Conservation (phyloP, 1,284 basidiomycete genomes). For the Anthracocystis setariae region DNA sequence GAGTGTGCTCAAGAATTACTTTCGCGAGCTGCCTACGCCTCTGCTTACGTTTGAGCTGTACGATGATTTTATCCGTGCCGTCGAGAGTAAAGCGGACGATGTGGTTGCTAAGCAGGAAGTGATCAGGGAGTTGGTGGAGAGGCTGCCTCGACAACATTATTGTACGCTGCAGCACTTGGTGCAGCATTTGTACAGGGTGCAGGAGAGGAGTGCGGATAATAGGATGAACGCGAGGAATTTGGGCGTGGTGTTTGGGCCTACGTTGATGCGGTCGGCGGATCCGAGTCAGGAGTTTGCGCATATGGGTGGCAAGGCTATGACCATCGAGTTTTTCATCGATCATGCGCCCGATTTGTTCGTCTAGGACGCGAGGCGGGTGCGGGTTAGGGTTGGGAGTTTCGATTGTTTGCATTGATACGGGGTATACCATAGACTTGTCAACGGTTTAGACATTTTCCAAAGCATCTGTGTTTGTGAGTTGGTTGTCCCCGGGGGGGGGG, state of each 20-base stretch:
- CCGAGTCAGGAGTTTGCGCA: constrained; percentile 90
- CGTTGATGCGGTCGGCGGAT: constrained; percentile 88
- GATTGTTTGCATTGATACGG: too few species aligned
- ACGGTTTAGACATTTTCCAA: too few species aligned
- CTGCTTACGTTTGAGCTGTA: constrained; percentile 90
- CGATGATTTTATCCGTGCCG: constrained; percentile 77
- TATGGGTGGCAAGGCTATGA: constrained; percentile 93
- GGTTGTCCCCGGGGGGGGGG: too few species aligned
- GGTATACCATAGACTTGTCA: too few species aligned
- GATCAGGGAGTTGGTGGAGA: constrained; percentile 75
- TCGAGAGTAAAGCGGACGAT: constrained; percentile 32
- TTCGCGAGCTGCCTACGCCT: constrained; percentile 88
- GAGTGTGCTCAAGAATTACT: constrained; percentile 95
- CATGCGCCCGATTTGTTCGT: constrained; percentile 36
- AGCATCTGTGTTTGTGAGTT: too few species aligned
- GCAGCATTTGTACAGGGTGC: constrained; percentile 78
- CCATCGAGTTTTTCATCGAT: constrained; percentile 68
- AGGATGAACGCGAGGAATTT: constrained; percentile 95
- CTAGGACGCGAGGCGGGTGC: constrained; percentile 1
- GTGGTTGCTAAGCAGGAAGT: constrained; percentile 18
- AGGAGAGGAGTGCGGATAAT: constrained; percentile 73
- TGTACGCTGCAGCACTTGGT: constrained; percentile 84
- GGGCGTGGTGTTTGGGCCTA: constrained; percentile 99
- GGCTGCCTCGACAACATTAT: constrained; percentile 86
- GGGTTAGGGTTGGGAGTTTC: too few species aligned